phyloP scores from a whole-genome alignment of 1,139 yeast genomes.

The Kluyveromyces sp. region DNA sequence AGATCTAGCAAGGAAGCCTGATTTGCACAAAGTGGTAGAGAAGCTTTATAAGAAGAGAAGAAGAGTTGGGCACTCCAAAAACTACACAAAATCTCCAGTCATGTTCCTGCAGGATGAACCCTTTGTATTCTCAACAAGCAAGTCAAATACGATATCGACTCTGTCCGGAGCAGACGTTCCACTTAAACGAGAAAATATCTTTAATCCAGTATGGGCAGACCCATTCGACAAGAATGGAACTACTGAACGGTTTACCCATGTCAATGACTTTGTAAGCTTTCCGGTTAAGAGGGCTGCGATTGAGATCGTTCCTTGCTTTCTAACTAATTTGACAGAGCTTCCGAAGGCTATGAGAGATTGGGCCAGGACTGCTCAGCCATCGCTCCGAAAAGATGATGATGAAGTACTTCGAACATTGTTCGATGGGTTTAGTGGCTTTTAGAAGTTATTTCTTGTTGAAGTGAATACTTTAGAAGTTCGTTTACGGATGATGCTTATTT shows the following conservation, averaged over 20 bases:
- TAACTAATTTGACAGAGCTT: conserved; percentile 13
- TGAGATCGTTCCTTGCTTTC: conserved; percentile 13
- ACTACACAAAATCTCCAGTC: not conserved
- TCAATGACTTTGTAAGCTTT: not conserved
- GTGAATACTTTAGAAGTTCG: too few species aligned
- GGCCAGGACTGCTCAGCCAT: conserved; percentile 12
- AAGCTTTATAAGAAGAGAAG: not conserved
- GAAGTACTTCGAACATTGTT: conserved; percentile 18
- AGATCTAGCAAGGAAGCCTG: not conserved
- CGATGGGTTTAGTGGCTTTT: conserved; percentile 23
- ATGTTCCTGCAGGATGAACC: not conserved
- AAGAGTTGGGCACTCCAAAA: not conserved
- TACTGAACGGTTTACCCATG: not conserved
- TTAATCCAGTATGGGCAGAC: not conserved
- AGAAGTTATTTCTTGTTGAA: too few species aligned
- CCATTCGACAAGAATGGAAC: not conserved
- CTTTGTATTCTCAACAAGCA: not conserved
- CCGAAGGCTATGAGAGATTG: conserved; percentile 19
- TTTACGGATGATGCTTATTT: not conserved
- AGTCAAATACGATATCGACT: not conserved
- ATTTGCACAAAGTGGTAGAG: not conserved
- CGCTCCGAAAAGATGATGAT: conserved; percentile 7
- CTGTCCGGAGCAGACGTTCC: not conserved
- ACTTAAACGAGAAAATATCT: not conserved
- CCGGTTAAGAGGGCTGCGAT: not conserved